phyloP scores from a whole-genome alignment of 2,329 filamentous ascomycete species.

The Cordyceps cateniannulata region DNA sequence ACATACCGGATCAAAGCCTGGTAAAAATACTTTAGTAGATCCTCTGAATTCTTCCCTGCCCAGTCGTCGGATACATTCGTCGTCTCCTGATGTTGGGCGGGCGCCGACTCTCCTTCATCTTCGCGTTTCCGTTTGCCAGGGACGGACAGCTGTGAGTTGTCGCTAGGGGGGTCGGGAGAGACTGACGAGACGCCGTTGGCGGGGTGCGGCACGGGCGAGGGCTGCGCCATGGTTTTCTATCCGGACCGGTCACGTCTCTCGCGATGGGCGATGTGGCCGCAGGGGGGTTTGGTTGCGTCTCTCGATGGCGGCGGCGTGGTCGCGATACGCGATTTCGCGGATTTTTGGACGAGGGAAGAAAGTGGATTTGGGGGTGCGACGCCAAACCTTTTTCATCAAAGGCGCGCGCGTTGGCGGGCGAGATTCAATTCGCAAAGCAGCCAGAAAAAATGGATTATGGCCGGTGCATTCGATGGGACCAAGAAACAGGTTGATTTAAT shows the following conservation, averaged over 20 bases:
- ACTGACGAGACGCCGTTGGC: constrained; percentile 33
- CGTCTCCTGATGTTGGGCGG: constrained; percentile 21
- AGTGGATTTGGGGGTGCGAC: constrained; percentile 29
- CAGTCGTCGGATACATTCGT: constrained; percentile 19
- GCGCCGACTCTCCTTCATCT: constrained; percentile 31
- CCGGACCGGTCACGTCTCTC: constrained; percentile 14
- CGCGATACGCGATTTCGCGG: constrained; percentile 33
- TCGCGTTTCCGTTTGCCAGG: constrained; percentile 56
- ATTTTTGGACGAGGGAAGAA: constrained; percentile 17
- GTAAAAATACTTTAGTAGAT: constrained; percentile 32
- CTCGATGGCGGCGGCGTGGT: constrained; percentile 12
- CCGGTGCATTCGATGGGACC: constrained; percentile 21
- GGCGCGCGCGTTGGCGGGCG: constrained; percentile 18
- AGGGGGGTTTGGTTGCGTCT: background rate
- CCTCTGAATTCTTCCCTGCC: constrained; percentile 24
- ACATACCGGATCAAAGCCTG: constrained; percentile 33
- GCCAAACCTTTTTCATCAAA: constrained; percentile 32
- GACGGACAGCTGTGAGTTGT: constrained; percentile 26
- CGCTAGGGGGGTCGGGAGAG: constrained; percentile 24
- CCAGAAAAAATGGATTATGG: background rate
- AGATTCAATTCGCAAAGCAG: constrained; percentile 9
- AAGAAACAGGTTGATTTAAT: constrained; percentile 17
- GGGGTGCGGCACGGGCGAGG: constrained; percentile 21
- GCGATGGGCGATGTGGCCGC: constrained; percentile 13
- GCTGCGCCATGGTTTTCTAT: constrained; percentile 34